Evolutionary conservation across 2,329 filamentous ascomycete genomes (phyloP), one percentile per base, ranked within the genome.

Genomic region (Monilinia polystroma): DNA sequence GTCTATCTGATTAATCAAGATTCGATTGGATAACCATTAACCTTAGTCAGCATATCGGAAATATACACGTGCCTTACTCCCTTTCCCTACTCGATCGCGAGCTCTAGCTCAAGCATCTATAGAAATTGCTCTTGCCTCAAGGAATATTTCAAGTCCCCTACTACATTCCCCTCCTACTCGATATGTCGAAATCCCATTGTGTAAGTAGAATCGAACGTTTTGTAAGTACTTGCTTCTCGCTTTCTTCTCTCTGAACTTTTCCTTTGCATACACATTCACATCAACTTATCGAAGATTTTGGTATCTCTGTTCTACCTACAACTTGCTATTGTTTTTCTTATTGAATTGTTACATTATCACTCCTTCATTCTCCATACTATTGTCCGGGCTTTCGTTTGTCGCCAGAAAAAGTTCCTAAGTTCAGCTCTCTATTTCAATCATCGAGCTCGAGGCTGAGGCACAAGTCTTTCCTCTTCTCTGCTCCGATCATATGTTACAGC

Each of bases 191-290:
- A 23, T 35, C 32, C 14, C 29, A 38, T 12, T 49, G 18, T 60
- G 4, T 60, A 14, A 32, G 45, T 60, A n/a, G 14, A 51, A 38
- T 26, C 4, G 10, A 38, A 38, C 23, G 32, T 60, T 38, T 41
- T 26, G 58, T 60, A 60, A 51, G 58, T 60, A 38, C 32, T 4
- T 51, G 14, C n/a, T 38, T 38, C 20, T 60, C 8, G 20, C 51
- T 11, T 51, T 51, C 32, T 26, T 26, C 26, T 58, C 26, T 11
- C 29, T 20, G n/a, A 26, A 14, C 35, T 26, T 26, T 51, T 60
- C 38, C 58, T 60, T 60, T 60, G 58, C 58, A 51, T 51, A 60
- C 29, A 60, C 45, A 51, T 60, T 51, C 29, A 38, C 29, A 60
- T 38, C 20, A 51, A 60, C 29, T 60, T 38, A 51, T 60, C 45